A percentile compares a stretch with the other conserved stretches of the same genome.
Conservation (phyloP, 2,329 filamentous ascomycete species). For the Zasmidium cellare region DNA sequence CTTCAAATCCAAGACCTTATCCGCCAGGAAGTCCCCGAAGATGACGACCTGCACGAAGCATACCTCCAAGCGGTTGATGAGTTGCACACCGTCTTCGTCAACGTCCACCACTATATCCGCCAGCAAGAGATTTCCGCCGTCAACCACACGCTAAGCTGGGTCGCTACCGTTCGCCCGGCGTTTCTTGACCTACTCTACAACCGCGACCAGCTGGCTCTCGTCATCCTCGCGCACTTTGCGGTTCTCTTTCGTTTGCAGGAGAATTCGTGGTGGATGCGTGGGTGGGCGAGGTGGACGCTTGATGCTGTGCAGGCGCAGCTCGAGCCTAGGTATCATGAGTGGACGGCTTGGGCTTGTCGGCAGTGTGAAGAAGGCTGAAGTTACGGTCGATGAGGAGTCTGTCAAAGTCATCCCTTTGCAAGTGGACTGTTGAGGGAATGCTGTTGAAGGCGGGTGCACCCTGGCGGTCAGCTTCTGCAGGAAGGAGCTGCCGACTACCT, state of each 20-base stretch:
- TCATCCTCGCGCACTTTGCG: conserved; percentile 16
- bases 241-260: conserved; percentile 13
- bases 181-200: conserved; percentile 13
- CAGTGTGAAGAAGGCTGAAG: neutral
- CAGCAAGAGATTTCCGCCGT: conserved; percentile 1
- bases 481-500: too few relatives aligned
- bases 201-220: conserved; percentile 11
- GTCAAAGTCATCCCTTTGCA: too few relatives aligned
- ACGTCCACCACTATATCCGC: conserved; percentile 4
- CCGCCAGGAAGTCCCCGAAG: neutral
- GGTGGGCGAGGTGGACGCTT: conserved; percentile 17
- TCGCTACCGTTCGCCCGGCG: neutral
- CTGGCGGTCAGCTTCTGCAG: too few relatives aligned
- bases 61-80: conserved; percentile 13
- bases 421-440: too few relatives aligned
- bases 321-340: conserved; percentile 4
- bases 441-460: too few relatives aligned
- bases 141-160: conserved; percentile 9
- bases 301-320: conserved; percentile 11
- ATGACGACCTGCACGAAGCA: neutral
- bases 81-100: conserved; percentile 13
- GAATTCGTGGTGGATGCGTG: conserved; percentile 12
- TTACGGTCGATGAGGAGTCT: too few relatives aligned
- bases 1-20: conserved; percentile 10
- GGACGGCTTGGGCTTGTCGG: conserved; percentile 14